These are phyloP conservation scores for Phytophthora pini DNA, from an alignment of 352 stramenopile species.

Conservation along the genomic window DNA sequence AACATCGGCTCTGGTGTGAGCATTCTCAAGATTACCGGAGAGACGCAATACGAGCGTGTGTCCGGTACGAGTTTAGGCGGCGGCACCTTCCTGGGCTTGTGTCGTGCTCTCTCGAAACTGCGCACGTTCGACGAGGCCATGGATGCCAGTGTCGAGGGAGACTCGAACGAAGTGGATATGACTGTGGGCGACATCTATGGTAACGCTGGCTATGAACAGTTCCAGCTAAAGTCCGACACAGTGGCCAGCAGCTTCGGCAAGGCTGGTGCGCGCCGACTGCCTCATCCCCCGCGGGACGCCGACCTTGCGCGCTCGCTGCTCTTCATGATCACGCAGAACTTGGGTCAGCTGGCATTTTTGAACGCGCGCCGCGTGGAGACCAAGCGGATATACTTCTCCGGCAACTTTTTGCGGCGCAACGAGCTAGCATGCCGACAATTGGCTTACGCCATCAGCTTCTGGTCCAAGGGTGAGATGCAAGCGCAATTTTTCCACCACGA, in stretches of 20 bases:
- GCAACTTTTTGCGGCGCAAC: constrained; percentile 98
- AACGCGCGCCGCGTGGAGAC: constrained; percentile 95
- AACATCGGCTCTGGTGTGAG: constrained; percentile 98
- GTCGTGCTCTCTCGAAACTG: constrained; percentile 91
- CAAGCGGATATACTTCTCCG: constrained; percentile 94
- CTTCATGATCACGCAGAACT: constrained; percentile 99
- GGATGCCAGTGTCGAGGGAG: constrained; percentile 68
- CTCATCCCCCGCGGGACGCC: constrained; percentile 78
- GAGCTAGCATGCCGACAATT: constrained; percentile 91
- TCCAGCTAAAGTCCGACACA: constrained; percentile 81
- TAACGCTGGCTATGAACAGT: constrained; percentile 84
- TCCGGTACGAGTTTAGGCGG: constrained; percentile 97
- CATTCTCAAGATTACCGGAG: constrained; percentile 93
- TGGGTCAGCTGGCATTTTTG: constrained; percentile 95
- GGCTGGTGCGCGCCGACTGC: constrained; percentile 47
- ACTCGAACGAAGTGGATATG: constrained; percentile 92
- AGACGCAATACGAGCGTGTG: constrained; percentile 94
- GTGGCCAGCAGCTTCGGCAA: constrained; percentile 99
- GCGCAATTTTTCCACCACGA: constrained; percentile 95
- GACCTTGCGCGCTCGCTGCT: constrained; percentile 95
- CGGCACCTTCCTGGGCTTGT: constrained; percentile 98
- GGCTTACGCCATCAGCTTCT: constrained; percentile 97
- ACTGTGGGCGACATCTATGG: constrained; percentile 99
- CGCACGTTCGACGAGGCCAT: constrained; percentile 83
- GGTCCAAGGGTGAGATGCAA: constrained; percentile 92